Conservation (phyloP, 441 rosid genomes). For the Bruguiera hainesii region DNA sequence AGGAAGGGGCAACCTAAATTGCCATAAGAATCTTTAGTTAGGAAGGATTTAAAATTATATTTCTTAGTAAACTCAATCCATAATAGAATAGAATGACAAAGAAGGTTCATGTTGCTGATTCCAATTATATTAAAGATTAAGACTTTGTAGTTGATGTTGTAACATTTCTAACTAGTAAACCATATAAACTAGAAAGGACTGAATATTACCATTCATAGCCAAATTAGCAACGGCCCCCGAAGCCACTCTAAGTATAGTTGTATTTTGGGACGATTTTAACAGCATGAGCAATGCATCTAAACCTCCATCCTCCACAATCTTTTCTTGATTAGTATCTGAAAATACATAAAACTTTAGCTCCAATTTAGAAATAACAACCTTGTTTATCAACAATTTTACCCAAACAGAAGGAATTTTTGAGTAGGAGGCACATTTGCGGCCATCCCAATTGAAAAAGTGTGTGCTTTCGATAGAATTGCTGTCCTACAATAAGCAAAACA, state of each 20-base stretch:
- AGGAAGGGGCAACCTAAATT: too few species aligned
- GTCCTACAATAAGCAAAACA: not conserved
- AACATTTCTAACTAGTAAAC: too few species aligned
- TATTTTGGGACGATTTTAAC: slow-evolving; percentile 59
- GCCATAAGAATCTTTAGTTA: too few species aligned
- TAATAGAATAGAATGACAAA: too few species aligned
- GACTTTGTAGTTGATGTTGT: too few species aligned
- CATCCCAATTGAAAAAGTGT: not conserved
- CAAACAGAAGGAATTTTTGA: not conserved
- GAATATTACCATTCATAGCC: slow-evolving; percentile 80
- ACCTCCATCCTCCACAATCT: slow-evolving; percentile 91
- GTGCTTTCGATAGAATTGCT: not conserved
- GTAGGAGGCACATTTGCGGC: not conserved
- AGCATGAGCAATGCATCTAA: slow-evolving; percentile 77
- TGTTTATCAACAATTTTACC: not conserved
- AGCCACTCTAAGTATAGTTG: slow-evolving; percentile 86
- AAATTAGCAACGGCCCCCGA: slow-evolving; percentile 94
- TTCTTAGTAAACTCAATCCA: too few species aligned
- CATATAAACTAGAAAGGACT: not conserved
- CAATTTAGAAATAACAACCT: not conserved
- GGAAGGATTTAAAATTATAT: too few species aligned
- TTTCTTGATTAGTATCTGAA: slow-evolving; percentile 76
- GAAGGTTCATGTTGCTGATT: too few species aligned
- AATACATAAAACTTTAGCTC: slow-evolving; percentile 18
- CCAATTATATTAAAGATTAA: too few species aligned